Conservation (phyloP, 1,139 yeast genomes). For the Kodamaea ohmeri region DNA sequence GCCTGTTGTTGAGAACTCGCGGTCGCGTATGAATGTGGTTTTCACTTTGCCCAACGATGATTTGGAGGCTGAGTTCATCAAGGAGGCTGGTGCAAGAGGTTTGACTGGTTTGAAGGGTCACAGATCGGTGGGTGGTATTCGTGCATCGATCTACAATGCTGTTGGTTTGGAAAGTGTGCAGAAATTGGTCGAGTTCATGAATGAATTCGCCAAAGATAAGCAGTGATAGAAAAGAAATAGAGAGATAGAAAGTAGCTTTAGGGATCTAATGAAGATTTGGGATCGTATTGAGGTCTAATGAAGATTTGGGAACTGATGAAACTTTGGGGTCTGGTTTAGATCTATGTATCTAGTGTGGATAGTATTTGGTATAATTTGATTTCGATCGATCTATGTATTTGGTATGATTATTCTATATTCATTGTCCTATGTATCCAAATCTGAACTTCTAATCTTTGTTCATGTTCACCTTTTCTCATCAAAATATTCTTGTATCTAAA, state of each 20-base stretch:
- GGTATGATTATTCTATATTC: not conserved
- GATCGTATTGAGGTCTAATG: too few species aligned
- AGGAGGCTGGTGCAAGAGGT: conserved; percentile 50
- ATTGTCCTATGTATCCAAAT: not conserved
- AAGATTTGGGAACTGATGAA: too few species aligned
- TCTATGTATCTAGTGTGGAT: not conserved
- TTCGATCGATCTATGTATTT: not conserved
- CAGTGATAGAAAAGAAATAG: conserved; percentile 11
- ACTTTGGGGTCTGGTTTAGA: too few species aligned
- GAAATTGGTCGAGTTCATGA: conserved; percentile 55
- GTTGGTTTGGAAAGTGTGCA: conserved; percentile 65
- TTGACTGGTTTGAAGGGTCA: conserved; percentile 90
- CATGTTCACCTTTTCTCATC: too few species aligned
- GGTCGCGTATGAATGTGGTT: conserved; percentile 92
- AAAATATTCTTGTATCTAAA: not conserved
- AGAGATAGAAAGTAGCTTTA: not conserved
- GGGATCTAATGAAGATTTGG: not conserved
- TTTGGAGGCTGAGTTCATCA: conserved; percentile 64
- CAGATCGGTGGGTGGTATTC: conserved; percentile 94
- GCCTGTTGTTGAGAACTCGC: conserved; percentile 60
- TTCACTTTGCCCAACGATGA: conserved; percentile 68
- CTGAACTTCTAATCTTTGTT: too few species aligned
- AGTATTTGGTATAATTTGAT: not conserved
- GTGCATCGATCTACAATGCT: conserved; percentile 92
- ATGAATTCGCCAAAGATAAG: conserved; percentile 52